phyloP scores from a whole-genome alignment of 2,329 filamentous ascomycete genomes.

The Sporothrix phasma region DNA sequence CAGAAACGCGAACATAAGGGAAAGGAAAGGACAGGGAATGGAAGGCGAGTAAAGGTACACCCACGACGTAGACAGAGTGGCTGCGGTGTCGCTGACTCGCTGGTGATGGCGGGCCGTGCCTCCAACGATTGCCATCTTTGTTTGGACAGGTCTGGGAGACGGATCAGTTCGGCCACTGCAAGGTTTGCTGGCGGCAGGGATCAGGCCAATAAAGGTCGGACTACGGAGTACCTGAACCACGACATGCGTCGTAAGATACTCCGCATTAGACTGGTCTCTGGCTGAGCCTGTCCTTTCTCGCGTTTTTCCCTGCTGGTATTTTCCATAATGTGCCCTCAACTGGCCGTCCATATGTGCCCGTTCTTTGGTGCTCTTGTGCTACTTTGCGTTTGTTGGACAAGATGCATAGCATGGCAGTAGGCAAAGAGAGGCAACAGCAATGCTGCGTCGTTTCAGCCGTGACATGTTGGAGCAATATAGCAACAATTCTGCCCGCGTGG shows the following conservation, averaged over 20 bases:
- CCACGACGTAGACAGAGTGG: not conserved
- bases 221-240: too few species aligned
- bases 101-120: too few species aligned
- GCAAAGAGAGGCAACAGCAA: not conserved
- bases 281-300: not conserved
- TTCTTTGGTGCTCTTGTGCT: not conserved
- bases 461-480: not conserved
- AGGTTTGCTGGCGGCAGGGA: conserved; percentile 1
- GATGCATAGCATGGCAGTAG: not conserved
- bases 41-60: not conserved
- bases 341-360: too few species aligned
- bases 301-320: not conserved
- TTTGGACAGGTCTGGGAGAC: not conserved
- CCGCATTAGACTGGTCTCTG: not conserved
- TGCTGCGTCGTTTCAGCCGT: not conserved
- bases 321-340: too few species aligned
- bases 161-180: not conserved
- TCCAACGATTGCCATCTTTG: not conserved
- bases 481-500: not conserved
- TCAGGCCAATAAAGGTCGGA: too few species aligned
- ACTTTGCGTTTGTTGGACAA: not conserved
- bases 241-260: too few species aligned
- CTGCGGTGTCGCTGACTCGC: not conserved
- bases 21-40: not conserved
- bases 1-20: not conserved